A percentile compares a stretch with the other conserved stretches of the same genome.
These are phyloP conservation scores for Mangifera indica DNA, from an alignment of 345 rosid species.

Conservation along the genomic window DNA sequence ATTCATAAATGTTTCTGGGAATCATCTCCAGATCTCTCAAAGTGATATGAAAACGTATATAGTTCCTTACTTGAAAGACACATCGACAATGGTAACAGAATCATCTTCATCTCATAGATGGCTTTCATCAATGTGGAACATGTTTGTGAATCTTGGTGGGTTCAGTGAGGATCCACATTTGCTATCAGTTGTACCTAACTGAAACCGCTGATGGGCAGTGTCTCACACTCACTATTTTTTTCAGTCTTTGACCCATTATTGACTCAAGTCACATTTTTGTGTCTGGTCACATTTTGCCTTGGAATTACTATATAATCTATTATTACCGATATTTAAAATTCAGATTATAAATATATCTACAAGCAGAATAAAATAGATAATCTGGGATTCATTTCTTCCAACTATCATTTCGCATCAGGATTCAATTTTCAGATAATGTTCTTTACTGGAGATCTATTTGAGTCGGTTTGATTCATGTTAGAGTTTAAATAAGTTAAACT, in stretches of 20 bases:
- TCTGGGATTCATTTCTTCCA: background rate
- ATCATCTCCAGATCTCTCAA: constrained; percentile 53
- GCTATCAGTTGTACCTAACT: constrained; percentile 22
- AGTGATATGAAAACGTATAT: constrained; percentile 61
- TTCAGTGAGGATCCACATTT: constrained; percentile 26
- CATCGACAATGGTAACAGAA: constrained; percentile 23
- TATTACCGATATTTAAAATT: too few relatives aligned
- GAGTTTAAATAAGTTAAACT: too few relatives aligned
- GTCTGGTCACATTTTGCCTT: too few relatives aligned
- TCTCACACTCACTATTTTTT: background rate
- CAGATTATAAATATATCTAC: too few relatives aligned
- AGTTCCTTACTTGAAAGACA: constrained; percentile 54
- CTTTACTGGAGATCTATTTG: too few relatives aligned
- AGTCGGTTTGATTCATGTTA: too few relatives aligned
- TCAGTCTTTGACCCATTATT: background rate
- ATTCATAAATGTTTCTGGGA: constrained; percentile 55
- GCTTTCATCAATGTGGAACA: constrained; percentile 34
- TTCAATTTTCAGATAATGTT: too few relatives aligned
- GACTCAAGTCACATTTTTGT: background rate
- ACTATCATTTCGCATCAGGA: too few relatives aligned
- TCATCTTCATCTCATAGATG: constrained; percentile 29
- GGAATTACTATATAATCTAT: too few relatives aligned
- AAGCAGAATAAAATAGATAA: too few relatives aligned
- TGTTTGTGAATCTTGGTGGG: constrained; percentile 31
- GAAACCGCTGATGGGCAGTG: background rate